A percentile compares a stretch with the other conserved stretches of the same genome.
phyloP scores from a whole-genome alignment of 306 rosid genomes.

The Leucaena leucocephala region DNA sequence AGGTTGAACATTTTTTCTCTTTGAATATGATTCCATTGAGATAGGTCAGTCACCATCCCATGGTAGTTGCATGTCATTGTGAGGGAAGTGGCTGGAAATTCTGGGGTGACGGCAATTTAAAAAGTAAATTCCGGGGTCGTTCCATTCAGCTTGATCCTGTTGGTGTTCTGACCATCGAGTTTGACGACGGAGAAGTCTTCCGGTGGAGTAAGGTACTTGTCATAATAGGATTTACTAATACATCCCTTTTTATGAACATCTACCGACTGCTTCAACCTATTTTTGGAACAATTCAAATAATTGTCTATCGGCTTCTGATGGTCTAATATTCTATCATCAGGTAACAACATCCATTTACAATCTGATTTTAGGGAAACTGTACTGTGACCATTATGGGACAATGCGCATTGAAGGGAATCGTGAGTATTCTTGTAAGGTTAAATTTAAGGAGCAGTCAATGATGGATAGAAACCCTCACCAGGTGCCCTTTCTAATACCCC shows the following conservation, averaged over 20 bases:
- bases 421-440: constrained; percentile 64
- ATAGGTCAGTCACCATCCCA: constrained; percentile 87
- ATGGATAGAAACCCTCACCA: constrained; percentile 76
- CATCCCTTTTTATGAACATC: not conserved
- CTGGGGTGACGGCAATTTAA: constrained; percentile 74
- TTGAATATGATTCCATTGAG: constrained; percentile 24
- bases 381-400: constrained; percentile 78
- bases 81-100: constrained; percentile 78
- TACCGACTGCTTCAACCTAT: not conserved
- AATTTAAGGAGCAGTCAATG: constrained; percentile 79
- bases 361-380: constrained; percentile 75
- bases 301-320: constrained; percentile 16
- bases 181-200: constrained; percentile 79
- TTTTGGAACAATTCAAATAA: not conserved
- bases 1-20: not conserved
- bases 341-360: constrained; percentile 84
- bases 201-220: constrained; percentile 70
- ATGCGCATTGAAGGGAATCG: constrained; percentile 70
- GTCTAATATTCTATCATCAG: constrained; percentile 44
- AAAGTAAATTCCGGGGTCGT: constrained; percentile 83
- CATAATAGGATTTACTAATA: not conserved
- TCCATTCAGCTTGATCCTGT: constrained; percentile 85
- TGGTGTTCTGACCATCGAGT: constrained; percentile 65
- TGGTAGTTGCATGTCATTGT: constrained; percentile 79
- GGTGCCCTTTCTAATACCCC: constrained; percentile 42